A percentile compares a stretch with the other conserved stretches of the same genome.
Evolutionary conservation across 768 basidiomycete genomes (phyloP).

Genomic region (Coprinellus micaceus): DNA sequence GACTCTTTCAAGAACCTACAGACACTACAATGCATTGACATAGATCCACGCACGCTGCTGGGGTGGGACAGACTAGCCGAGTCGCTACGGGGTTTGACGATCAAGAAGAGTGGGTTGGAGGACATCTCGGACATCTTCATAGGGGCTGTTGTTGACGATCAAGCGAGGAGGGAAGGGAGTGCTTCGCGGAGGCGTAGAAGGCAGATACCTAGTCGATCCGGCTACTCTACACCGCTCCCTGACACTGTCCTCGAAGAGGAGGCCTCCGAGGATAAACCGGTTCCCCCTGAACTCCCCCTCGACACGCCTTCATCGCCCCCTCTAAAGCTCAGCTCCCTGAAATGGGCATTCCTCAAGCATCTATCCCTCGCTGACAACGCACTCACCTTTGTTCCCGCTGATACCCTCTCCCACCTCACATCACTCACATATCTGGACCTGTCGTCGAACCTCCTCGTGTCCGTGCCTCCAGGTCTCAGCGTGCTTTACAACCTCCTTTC

Average conservation of each 20-base stretch:
- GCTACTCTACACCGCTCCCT: slow-evolving; percentile 13
- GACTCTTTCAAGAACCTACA: slow-evolving; percentile 84
- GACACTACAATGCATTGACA: slow-evolving; percentile 67
- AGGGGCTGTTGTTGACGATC: slow-evolving; percentile 75
- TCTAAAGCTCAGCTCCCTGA: slow-evolving; percentile 48
- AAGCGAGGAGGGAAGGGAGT: slow-evolving; percentile 58
- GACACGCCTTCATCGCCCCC: slow-evolving; percentile 27
- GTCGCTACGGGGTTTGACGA: slow-evolving; percentile 66
- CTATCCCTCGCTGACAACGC: slow-evolving; percentile 78
- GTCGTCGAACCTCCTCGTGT: slow-evolving; percentile 86
- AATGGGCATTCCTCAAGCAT: slow-evolving; percentile 75
- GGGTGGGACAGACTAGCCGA: slow-evolving; percentile 82
- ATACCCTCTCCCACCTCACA: slow-evolving; percentile 61
- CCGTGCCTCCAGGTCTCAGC: slow-evolving; percentile 76
- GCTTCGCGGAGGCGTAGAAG: slow-evolving; percentile 43
- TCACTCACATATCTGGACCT: slow-evolving; percentile 82
- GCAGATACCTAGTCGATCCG: slow-evolving; percentile 31
- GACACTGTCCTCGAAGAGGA: slow-evolving; percentile 22
- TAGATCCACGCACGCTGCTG: slow-evolving; percentile 77
- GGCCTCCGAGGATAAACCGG: slow-evolving; percentile 17
- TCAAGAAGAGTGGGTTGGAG: slow-evolving; percentile 77
- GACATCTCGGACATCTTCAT: slow-evolving; percentile 77
- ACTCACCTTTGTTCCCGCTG: slow-evolving; percentile 74
- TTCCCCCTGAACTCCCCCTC: slow-evolving; percentile 4
- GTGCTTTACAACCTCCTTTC: slow-evolving; percentile 75